These are phyloP conservation scores for Leishmania tropica DNA, from an alignment of 208 protist genomes.

Conservation along the genomic window DNA sequence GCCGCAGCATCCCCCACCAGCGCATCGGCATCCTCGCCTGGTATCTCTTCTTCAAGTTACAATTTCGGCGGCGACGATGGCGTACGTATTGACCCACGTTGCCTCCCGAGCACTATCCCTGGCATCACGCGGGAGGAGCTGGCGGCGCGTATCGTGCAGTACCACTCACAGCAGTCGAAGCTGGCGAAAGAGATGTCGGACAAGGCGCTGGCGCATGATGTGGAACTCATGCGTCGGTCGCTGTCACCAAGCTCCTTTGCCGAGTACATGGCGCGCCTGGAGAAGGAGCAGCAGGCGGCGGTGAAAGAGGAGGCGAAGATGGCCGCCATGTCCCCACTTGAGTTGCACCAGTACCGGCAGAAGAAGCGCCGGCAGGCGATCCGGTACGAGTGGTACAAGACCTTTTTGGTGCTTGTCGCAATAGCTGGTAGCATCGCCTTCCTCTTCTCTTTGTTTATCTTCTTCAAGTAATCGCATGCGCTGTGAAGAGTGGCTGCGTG, in stretches of 20 bases:
- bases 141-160: slow-evolving; percentile 41
- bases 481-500: neutral
- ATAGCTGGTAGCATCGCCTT: slow-evolving; percentile 54
- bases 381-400: slow-evolving; percentile 53
- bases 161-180: slow-evolving; percentile 29
- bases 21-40: neutral
- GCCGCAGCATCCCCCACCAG: neutral
- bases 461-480: slow-evolving; percentile 50
- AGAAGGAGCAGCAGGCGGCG: slow-evolving; percentile 32
- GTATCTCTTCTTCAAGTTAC: neutral
- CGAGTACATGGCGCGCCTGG: slow-evolving; percentile 44
- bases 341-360: slow-evolving; percentile 65
- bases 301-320: slow-evolving; percentile 50
- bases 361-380: slow-evolving; percentile 47
- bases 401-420: slow-evolving; percentile 43
- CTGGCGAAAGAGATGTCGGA: slow-evolving; percentile 14
- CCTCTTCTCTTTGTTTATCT: slow-evolving; percentile 68
- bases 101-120: slow-evolving; percentile 72
- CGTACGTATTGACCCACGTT: slow-evolving; percentile 46
- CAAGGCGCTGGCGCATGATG: slow-evolving; percentile 39
- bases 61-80: neutral
- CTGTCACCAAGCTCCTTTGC: slow-evolving; percentile 55
- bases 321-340: slow-evolving; percentile 57
- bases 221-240: slow-evolving; percentile 68
- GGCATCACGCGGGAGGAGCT: slow-evolving; percentile 76